Evolutionary conservation across 2,329 filamentous ascomycete genomes (phyloP).

Genomic region (Fusarium haematococcum): DNA sequence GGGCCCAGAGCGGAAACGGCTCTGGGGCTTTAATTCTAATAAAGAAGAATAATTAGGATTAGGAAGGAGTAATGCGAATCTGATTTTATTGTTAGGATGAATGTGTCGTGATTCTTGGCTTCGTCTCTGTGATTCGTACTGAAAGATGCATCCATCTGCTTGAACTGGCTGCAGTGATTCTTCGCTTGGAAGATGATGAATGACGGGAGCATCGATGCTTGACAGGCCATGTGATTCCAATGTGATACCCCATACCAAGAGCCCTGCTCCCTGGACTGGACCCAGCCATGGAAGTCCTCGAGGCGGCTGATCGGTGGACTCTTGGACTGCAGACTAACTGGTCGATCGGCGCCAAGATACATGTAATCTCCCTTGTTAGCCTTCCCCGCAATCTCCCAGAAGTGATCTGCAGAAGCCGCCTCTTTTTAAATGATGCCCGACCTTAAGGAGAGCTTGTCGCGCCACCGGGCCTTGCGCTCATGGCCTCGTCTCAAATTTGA

Average conservation of each 20-base stretch:
- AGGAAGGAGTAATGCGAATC: background rate
- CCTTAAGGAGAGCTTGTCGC: background rate
- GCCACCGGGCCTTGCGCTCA: background rate
- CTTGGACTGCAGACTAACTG: background rate
- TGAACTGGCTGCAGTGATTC: background rate
- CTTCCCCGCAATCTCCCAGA: background rate
- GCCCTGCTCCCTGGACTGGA: background rate
- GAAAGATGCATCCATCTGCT: background rate
- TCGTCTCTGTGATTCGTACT: background rate
- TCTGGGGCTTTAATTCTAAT: constrained; percentile 38
- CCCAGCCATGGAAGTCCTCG: background rate
- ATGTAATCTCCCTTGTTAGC: background rate
- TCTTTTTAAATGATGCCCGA: background rate
- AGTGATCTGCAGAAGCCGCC: background rate
- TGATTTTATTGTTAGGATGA: background rate
- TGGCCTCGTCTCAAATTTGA: background rate
- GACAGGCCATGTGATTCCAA: background rate
- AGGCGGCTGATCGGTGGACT: background rate
- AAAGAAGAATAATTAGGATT: background rate
- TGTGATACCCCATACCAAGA: background rate
- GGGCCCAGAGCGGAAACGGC: constrained; percentile 36
- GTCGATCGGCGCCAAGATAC: background rate
- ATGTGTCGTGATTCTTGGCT: background rate
- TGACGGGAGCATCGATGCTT: background rate
- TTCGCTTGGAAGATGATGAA: background rate